Base-by-base conservation (phyloP, 1,284 basidiomycete species). In the Malassezia dermatis region DNA sequence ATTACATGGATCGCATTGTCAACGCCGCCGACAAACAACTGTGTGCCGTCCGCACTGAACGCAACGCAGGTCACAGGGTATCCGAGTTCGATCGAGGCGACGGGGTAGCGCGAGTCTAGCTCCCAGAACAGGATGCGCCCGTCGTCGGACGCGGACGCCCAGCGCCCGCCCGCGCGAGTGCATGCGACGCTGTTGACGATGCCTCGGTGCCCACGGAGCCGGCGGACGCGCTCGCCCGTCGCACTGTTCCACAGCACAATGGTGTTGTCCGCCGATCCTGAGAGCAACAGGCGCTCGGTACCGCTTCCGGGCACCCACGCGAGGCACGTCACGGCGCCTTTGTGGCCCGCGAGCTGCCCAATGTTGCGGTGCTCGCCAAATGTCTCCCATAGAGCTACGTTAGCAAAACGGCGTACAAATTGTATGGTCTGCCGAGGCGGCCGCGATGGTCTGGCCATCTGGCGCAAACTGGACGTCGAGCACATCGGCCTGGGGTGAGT, bases 1-100 rank as follows among this genome's bases (percentile, higher is more conserved):
- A 50, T 30, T 34, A 59, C 65, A 48, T 73, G 72, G 32, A 75
- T 62, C 39, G 70, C 66, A 43, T 75, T 75, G 59, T 75, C 73
- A 24, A 75, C 53, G 23, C 72, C 69, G 3, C 66, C 72, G 8
- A 75, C 64, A 48, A 63, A 75, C 37, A 75, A 47, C 56, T 72
- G 67, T 37, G 63, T 63, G 2, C 65, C 67, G 45, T 75, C 73
- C 15, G 65, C 65, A 15, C 66, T 65, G 42, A 73, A 75, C 4
- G 58, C 67, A 2, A 75, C 61, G 2, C 71, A 67, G 1, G 73
- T 75, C 10, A 75, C 60, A 1, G 73, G 73, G 58, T 75, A 75
- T 23, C 67, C 67, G 2, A 73, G 60, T 5, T 69, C 61, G 34
- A 75, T 34, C 8, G 56, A 39, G 43, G 72, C 72, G 13, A 71